Percentiles rank a stretch among this genome's conserved stretches.
phyloP scores from a whole-genome alignment of 2,329 filamentous ascomycete genomes.

The Fonsecaea nubica region DNA sequence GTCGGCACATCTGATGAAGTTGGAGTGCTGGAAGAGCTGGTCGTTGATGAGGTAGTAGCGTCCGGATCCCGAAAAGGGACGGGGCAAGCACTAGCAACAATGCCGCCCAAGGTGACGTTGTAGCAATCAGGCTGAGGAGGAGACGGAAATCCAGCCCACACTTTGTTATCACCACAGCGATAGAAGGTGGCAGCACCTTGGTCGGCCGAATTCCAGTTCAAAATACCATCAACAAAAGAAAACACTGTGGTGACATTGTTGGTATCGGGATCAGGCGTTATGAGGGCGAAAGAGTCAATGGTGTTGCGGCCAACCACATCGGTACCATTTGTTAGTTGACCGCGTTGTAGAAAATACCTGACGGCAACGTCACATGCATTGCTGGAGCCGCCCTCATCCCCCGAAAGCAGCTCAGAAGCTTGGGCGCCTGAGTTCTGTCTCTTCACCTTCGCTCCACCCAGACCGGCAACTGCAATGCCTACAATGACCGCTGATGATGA shows the following conservation, averaged over 20 bases:
- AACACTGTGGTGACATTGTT: conserved; percentile 34
- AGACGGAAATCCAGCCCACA: conserved; percentile 37
- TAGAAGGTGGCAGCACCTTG: conserved; percentile 33
- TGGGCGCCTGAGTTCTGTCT: conserved; percentile 21
- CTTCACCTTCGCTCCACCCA: conserved; percentile 24
- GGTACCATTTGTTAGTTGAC: conserved; percentile 27
- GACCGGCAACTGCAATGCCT: conserved; percentile 24
- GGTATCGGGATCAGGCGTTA: conserved; percentile 22
- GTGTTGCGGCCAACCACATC: conserved; percentile 33
- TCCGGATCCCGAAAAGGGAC: conserved; percentile 20
- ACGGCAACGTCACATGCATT: conserved; percentile 32
- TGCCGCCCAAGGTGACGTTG: conserved; percentile 33
- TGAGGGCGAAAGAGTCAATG: conserved; percentile 26
- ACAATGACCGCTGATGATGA: conserved; percentile 27
- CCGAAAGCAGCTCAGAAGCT: conserved; percentile 21
- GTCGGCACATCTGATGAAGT: conserved; percentile 3
- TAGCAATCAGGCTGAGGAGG: conserved; percentile 31
- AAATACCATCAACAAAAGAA: conserved; percentile 34
- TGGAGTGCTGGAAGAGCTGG: neutral
- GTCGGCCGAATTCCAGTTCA: conserved; percentile 34
- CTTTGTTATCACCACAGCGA: conserved; percentile 29
- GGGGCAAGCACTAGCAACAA: conserved; percentile 30
- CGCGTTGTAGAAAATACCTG: conserved; percentile 28
- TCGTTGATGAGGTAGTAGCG: conserved; percentile 5
- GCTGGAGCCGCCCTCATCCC: conserved; percentile 24